Evolutionary conservation across 2,329 filamentous ascomycete genomes (phyloP), one percentile per base, ranked within the genome.

Genomic region (Fusarium nisikadoi): DNA sequence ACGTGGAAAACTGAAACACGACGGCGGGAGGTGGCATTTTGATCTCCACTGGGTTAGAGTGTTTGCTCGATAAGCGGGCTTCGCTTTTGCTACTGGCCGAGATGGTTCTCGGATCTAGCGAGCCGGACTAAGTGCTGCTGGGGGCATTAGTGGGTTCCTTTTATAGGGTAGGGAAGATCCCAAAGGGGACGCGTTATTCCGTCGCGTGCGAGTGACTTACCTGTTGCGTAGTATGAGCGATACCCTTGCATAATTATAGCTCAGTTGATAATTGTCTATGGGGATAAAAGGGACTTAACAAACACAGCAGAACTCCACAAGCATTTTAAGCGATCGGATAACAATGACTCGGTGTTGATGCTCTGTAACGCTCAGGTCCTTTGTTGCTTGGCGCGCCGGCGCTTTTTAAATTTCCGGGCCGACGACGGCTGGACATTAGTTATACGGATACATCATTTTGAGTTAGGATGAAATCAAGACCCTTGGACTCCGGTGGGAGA

Each of bases 221-320:
- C 49, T 41, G 5, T 27, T 53, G 23, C 14, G 23, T 38, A 7
- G 35, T 13, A 29, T 8, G 3, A 10, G 9, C 10, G 4, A 9
- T n/a, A 2, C 5, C 25, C 23, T n/a, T 6, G 10, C 19, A 29
- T 39, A 12, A 9, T 41, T 53, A 53, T 53, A 53, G 35, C 49
- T 53, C 35, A 53, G 49, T 39, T 41, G 35, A 17, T 29, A 17
- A 53, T 39, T n/a, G 5, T n/a, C 7, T 12, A 2, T 38, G 11
- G n/a, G 23, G 3, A 17, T 1, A 2, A 9, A 3, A 16, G 0
- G 14, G 16, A 23, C 46, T 49, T 23, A 6, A 19, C 0, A 25
- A 4, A 3, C 17, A 6, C 2, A n/a, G 6, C 5, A 13, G 1
- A 49, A 1, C 23, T 27, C 23, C 23, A 39, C 13, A 39, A 0